Conservation (phyloP, 306 rosid species). For the Clitoria ternatea region DNA sequence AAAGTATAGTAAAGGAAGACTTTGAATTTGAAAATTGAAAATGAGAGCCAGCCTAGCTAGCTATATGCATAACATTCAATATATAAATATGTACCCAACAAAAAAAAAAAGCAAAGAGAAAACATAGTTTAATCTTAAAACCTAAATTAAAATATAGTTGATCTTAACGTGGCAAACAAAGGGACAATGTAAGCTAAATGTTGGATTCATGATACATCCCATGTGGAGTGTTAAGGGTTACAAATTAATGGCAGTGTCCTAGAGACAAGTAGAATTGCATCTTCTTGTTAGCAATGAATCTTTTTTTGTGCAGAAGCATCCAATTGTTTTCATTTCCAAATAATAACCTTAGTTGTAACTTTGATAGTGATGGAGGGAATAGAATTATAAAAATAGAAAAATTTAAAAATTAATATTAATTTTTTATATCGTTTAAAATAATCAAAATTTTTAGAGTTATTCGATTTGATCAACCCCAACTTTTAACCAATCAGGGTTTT, state of each 20-base stretch:
- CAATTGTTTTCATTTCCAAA: constrained; percentile 12
- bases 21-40: background rate
- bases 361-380: too few relatives aligned
- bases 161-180: constrained; percentile 22
- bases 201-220: constrained; percentile 33
- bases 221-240: constrained; percentile 4
- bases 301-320: background rate
- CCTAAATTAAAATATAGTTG: constrained; percentile 8
- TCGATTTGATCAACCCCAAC: too few relatives aligned
- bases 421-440: too few relatives aligned
- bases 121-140: background rate
- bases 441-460: too few relatives aligned
- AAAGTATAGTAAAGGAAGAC: background rate
- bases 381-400: too few relatives aligned
- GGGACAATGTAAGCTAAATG: constrained; percentile 34
- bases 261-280: background rate
- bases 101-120: background rate
- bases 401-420: too few relatives aligned
- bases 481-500: too few relatives aligned
- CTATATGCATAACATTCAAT: background rate
- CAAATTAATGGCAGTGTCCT: background rate
- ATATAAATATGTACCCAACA: background rate
- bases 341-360: too few relatives aligned
- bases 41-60: constrained; percentile 4
- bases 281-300: constrained; percentile 4